A percentile compares a stretch with the other conserved stretches of the same genome.
Evolutionary conservation across 2,329 filamentous ascomycete species (phyloP).

Genomic region (Aureobasidium leucospermi): DNA sequence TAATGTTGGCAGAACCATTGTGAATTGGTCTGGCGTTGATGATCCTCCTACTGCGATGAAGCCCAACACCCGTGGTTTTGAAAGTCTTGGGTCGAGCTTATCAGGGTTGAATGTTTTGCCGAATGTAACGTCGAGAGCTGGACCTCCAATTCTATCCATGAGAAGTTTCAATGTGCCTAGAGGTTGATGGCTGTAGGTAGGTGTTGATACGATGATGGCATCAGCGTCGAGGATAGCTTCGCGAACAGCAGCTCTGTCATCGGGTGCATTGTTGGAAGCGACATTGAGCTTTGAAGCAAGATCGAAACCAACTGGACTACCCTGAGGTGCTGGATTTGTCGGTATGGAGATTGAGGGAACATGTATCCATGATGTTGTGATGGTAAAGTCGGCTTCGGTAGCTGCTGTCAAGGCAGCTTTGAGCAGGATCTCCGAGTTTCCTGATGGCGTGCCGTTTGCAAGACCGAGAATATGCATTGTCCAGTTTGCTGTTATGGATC

Average conservation of each 20-base stretch:
- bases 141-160: constrained; percentile 14
- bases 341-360: constrained; percentile 15
- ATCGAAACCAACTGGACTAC: neutral
- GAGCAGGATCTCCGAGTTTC: constrained; percentile 16
- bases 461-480: constrained; percentile 16
- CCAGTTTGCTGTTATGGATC: neutral
- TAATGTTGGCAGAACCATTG: constrained; percentile 14
- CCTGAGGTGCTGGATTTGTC: constrained; percentile 6
- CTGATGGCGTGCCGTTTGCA: constrained; percentile 11
- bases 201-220: constrained; percentile 15
- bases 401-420: constrained; percentile 14
- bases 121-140: constrained; percentile 9
- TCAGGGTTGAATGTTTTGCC: neutral
- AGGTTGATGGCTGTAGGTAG: constrained; percentile 16
- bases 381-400: neutral
- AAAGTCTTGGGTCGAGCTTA: constrained; percentile 11
- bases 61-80: constrained; percentile 10
- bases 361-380: constrained; percentile 16
- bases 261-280: constrained; percentile 13
- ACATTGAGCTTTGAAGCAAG: neutral
- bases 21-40: constrained; percentile 13
- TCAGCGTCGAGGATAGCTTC: constrained; percentile 17
- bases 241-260: constrained; percentile 15
- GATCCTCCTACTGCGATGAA: constrained; percentile 15
- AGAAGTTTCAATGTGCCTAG: constrained; percentile 15